These are phyloP conservation scores for Colletotrichum coccodes DNA, from an alignment of 2,329 filamentous ascomycete genomes.

Conservation along the genomic window DNA sequence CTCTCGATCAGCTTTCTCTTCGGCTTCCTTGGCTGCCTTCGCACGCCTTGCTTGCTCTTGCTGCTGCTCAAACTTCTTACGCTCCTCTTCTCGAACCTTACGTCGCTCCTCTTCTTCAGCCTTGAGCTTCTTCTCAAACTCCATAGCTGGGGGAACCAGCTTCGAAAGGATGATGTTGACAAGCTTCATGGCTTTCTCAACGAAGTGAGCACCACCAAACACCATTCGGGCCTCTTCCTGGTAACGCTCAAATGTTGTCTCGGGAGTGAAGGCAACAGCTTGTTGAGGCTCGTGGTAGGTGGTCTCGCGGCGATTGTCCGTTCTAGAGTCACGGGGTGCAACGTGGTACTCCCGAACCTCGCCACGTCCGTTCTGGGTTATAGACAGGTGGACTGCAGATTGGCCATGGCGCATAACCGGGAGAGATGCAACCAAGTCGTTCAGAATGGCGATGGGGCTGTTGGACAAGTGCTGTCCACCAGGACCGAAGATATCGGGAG, in stretches of 20 bases:
- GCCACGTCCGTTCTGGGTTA: constrained; percentile 59
- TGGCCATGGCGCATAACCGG: constrained; percentile 59
- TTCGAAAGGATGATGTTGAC: constrained; percentile 75
- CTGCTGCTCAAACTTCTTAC: constrained; percentile 61
- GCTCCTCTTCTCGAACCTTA: constrained; percentile 65
- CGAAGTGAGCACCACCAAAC: constrained; percentile 71
- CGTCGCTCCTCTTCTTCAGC: constrained; percentile 64
- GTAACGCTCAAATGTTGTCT: constrained; percentile 81
- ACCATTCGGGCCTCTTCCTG: constrained; percentile 89
- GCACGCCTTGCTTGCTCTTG: constrained; percentile 71
- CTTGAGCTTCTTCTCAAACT: constrained; percentile 79
- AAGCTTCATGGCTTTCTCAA: constrained; percentile 77
- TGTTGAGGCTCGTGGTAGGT: constrained; percentile 72
- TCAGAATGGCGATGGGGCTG: constrained; percentile 64
- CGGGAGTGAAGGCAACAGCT: constrained; percentile 79
- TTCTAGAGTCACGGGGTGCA: constrained; percentile 52
- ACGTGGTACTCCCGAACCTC: constrained; percentile 64
- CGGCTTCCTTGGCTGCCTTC: constrained; percentile 77
- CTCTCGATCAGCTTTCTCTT: constrained; percentile 73
- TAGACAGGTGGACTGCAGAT: constrained; percentile 69
- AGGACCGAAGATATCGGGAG: constrained; percentile 55
- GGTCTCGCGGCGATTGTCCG: constrained; percentile 59
- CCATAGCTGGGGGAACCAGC: constrained; percentile 85
- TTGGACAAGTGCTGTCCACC: constrained; percentile 50
- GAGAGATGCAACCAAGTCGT: constrained; percentile 65